Percentiles rank a stretch among this genome's conserved stretches.
phyloP scores from a whole-genome alignment of 2,329 filamentous ascomycete species.

The Apiospora kogelbergensis region DNA sequence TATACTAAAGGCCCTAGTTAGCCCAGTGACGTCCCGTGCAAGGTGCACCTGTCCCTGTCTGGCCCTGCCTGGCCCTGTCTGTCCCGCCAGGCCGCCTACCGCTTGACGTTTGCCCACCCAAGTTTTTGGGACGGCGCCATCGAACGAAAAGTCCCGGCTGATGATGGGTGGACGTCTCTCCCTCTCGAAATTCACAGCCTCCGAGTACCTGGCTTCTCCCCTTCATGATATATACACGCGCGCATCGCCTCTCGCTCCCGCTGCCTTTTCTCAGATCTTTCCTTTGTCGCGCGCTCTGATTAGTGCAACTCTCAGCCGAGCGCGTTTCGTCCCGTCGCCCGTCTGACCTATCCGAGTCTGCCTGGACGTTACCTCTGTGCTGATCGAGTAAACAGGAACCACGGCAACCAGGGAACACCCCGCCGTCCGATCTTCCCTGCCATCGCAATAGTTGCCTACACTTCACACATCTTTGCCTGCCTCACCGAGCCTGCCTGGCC shows the following conservation, averaged over 20 bases:
- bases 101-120: neutral
- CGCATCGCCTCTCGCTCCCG: neutral
- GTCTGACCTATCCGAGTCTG: neutral
- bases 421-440: neutral
- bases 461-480: neutral
- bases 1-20: neutral
- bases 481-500: neutral
- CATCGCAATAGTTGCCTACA: conserved; percentile 3
- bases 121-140: neutral
- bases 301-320: neutral
- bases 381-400: conserved; percentile 2
- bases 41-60: conserved; percentile 3
- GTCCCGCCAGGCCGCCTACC: neutral
- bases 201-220: neutral
- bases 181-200: conserved; percentile 2
- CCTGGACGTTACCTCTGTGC: neutral
- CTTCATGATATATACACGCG: neutral
- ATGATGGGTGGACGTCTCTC: neutral
- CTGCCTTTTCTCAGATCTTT: neutral
- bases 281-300: neutral
- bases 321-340: neutral
- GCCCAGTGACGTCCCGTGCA: neutral
- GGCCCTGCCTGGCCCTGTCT: neutral
- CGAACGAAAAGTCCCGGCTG: neutral
- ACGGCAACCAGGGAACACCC: conserved; percentile 1